Conservation (phyloP, 2,329 filamentous ascomycete species). For the Colletotrichum endophyticum region DNA sequence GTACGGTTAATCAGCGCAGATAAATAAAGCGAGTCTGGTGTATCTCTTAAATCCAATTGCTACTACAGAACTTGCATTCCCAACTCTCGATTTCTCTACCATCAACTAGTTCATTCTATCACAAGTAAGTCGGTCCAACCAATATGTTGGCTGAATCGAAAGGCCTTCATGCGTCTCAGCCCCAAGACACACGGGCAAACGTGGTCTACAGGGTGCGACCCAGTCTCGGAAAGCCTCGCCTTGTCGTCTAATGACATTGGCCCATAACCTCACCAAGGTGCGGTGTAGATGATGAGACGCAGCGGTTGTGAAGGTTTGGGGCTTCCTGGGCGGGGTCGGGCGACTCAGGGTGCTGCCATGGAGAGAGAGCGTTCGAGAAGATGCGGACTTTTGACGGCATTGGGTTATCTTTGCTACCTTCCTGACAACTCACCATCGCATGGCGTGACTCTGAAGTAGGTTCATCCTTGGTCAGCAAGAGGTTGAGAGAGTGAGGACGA, state of each 20-base stretch:
- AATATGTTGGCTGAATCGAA: background rate
- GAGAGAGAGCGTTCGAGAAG: background rate
- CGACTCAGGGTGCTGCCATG: background rate
- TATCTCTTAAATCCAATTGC: rapidly evolving
- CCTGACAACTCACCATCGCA: background rate
- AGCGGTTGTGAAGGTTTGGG: background rate
- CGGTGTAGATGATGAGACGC: background rate
- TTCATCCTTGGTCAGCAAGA: background rate
- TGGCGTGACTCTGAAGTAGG: background rate
- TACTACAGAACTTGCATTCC: background rate
- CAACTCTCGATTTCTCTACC: background rate
- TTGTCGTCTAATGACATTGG: background rate
- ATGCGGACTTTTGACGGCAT: background rate
- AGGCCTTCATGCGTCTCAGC: background rate
- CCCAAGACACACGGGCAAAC: background rate
- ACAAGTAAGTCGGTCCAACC: background rate
- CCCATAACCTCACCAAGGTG: background rate
- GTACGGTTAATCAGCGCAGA: background rate
- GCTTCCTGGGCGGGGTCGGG: background rate
- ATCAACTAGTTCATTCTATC: background rate
- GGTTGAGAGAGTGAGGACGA: background rate
- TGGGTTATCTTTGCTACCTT: background rate
- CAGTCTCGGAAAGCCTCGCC: background rate
- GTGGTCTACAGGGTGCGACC: background rate
- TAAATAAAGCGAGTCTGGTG: background rate